Conservation (phyloP, 495 filamentous ascomycete genomes). For the Penicillium odoratum region DNA sequence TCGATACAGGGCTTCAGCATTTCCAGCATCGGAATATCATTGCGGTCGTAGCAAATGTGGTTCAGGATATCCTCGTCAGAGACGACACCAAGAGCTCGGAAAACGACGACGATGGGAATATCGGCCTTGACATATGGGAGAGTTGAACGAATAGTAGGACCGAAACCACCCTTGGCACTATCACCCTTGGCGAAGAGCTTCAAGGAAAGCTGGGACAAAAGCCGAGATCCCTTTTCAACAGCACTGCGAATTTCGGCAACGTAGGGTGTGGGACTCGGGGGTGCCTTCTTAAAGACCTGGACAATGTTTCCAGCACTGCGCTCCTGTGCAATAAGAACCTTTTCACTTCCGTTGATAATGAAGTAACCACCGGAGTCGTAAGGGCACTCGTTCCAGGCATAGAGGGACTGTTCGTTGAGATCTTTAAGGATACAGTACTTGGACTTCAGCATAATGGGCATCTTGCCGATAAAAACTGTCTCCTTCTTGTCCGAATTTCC, state of each 20-base stretch:
- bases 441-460: constrained; percentile 97
- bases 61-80: constrained; percentile 98
- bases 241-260: constrained; percentile 95
- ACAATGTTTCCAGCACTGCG: constrained; percentile 97
- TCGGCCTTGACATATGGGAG: constrained; percentile 92
- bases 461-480: constrained; percentile 82
- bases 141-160: constrained; percentile 83
- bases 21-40: constrained; percentile 95
- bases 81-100: constrained; percentile 91
- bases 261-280: constrained; percentile 82
- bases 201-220: constrained; percentile 86
- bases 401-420: constrained; percentile 76
- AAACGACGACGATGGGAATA: constrained; percentile 90
- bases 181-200: constrained; percentile 86
- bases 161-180: constrained; percentile 71
- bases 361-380: constrained; percentile 99
- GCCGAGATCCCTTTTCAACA: constrained; percentile 89
- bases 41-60: constrained; percentile 93
- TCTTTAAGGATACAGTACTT: constrained; percentile 86
- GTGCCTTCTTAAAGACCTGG: constrained; percentile 96
- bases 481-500: constrained; percentile 65
- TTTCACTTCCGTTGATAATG: constrained; percentile 99
- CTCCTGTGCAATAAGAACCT: constrained; percentile 97
- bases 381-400: constrained; percentile 88
- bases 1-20: constrained; percentile 96